Evolutionary conservation across 2,329 filamentous ascomycete species (phyloP).

Genomic region (Xylaria digitata): DNA sequence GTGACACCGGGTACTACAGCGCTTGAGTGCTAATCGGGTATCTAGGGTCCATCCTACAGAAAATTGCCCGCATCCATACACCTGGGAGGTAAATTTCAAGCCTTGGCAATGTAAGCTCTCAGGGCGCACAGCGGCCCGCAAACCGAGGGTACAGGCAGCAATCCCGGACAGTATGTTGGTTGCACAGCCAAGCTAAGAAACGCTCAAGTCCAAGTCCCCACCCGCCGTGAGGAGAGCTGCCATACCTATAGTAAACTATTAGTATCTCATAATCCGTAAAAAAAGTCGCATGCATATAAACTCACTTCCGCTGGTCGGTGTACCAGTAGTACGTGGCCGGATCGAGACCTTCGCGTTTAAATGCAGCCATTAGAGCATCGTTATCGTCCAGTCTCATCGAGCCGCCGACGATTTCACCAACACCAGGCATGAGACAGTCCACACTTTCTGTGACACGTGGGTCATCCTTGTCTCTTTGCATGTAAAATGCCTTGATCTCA

Average conservation of each 20-base stretch:
- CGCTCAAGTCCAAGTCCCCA: conserved; percentile 94
- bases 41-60: background rate
- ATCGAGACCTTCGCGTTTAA: conserved; percentile 86
- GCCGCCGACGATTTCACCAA: conserved; percentile 96
- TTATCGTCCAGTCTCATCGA: conserved; percentile 96
- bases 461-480: conserved; percentile 88
- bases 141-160: conserved; percentile 83
- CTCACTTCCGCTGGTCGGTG: conserved; percentile 93
- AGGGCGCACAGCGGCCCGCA: conserved; percentile 84
- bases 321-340: conserved; percentile 97
- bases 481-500: conserved; percentile 99
- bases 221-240: conserved; percentile 89
- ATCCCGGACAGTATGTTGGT: conserved; percentile 72
- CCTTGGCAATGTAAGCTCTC: conserved; percentile 12
- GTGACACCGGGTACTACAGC: conserved; percentile 1
- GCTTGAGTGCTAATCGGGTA: conserved; percentile 2
- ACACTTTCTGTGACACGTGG: conserved; percentile 90
- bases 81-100: background rate
- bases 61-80: background rate
- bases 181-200: conserved; percentile 72
- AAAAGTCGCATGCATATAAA: conserved; percentile 43
- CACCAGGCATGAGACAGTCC: conserved; percentile 86
- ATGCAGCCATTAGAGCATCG: conserved; percentile 89
- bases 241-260: conserved; percentile 71
- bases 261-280: conserved; percentile 31